Base-by-base conservation (phyloP, 2,329 filamentous ascomycete species). In the Apiospora kogelbergensis region DNA sequence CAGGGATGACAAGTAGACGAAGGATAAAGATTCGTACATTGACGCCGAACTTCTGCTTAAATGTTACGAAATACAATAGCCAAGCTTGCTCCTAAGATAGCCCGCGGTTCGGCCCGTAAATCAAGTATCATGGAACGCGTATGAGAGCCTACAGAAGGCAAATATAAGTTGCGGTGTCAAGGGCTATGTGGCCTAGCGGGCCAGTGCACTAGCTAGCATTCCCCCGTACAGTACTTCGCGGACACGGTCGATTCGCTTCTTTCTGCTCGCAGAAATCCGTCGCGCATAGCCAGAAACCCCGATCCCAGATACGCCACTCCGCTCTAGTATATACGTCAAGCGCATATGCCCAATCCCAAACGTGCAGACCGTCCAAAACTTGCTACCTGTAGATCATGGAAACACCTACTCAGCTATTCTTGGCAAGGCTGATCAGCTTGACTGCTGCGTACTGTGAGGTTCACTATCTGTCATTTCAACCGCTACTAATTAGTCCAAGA, bases 261-360 rank as follows among this genome's bases (percentile, higher is more conserved):
- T 57, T 6, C 46, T 53, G 22, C 46, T 30, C 24, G 24, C 46
- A 53, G 24, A 53, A 53, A 53, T 53, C 24, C 24, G 24, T 26
- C 24, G 24, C 24, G 46, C 46, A 24, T 30, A 53, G 46, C 46
- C 46, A 24, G 46, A 30, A 53, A 53, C 22, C 46, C 46, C 46
- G 46, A 53, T 53, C 46, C 46, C 46, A 53, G 46, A 53, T 30
- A 53, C 24, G 15, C 24, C 24, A 53, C 24, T 53, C 22, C 13
- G 46, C 46, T 53, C 46, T 53, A 53, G 46, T 53, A 53, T 53
- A 53, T 53, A 53, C 24, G n/a, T 48, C 45, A 48, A 48, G 45
- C 45, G 24, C 46, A 30, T 53, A 53, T 30, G 46, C 24, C 24
- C 30, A 30, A 48, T 48, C 46, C 22, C 24, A 30, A 30, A 53